A percentile compares a stretch with the other conserved stretches of the same genome.
Conservation (phyloP, 495 filamentous ascomycete species). For the Neurospora sp. region DNA sequence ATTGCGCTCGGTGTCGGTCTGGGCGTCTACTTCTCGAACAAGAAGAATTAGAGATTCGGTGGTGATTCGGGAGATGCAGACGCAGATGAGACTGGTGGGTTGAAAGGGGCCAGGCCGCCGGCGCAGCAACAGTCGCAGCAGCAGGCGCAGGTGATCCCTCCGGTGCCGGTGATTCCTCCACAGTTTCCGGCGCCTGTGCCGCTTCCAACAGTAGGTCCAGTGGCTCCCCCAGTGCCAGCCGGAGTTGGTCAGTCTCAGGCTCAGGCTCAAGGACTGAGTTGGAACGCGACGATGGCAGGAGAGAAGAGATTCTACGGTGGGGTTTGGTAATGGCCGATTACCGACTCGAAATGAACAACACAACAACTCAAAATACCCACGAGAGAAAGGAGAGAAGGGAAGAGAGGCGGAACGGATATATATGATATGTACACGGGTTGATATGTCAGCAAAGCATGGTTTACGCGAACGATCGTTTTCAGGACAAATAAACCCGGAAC, state of each 20-base stretch:
- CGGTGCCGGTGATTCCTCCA: background rate
- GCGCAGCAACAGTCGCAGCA: background rate
- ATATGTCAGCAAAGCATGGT: background rate
- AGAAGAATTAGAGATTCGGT: background rate
- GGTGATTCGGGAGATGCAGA: background rate
- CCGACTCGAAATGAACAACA: background rate
- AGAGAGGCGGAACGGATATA: background rate
- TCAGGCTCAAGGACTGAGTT: background rate
- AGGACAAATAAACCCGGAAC: background rate
- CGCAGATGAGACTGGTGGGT: background rate
- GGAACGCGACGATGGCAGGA: background rate
- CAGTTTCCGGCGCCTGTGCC: background rate
- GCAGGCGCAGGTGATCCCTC: conserved; percentile 5
- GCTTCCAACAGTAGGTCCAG: background rate
- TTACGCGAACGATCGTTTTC: background rate
- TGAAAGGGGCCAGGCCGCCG: background rate
- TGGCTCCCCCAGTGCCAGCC: background rate
- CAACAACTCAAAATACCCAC: background rate
- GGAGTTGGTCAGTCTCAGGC: background rate
- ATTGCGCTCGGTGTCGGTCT: conserved; percentile 40
- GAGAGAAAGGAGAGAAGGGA: background rate
- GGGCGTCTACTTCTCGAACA: conserved; percentile 18
- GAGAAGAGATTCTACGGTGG: background rate
- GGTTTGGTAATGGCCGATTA: background rate
- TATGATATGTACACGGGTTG: background rate